Conservation (phyloP, 2,329 filamentous ascomycete species). For the Chaetomiaceae sp. region DNA sequence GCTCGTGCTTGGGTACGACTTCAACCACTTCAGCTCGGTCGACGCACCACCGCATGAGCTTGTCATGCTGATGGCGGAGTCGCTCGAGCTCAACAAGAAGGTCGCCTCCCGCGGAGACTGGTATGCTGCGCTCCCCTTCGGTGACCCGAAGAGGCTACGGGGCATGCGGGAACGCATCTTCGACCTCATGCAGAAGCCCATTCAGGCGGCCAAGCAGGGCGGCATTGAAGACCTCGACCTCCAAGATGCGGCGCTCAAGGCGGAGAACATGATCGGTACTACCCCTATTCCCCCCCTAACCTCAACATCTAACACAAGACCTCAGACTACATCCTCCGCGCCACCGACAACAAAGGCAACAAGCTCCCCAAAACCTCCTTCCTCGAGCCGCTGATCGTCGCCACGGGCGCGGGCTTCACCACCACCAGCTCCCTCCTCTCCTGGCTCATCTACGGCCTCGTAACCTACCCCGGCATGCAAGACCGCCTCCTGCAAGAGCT, state of each 20-base stretch:
- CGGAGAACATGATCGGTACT: conserved; percentile 26
- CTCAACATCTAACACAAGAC: conserved; percentile 15
- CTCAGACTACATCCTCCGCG: conserved; percentile 13
- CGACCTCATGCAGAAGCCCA: conserved; percentile 31
- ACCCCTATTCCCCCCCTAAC: conserved; percentile 27
- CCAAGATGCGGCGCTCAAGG: conserved; percentile 31
- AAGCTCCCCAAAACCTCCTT: conserved; percentile 2
- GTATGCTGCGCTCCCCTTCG: conserved; percentile 55
- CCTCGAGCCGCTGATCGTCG: conserved; percentile 11
- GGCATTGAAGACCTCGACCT: conserved; percentile 33
- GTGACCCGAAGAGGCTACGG: conserved; percentile 45
- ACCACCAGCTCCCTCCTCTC: conserved; percentile 17
- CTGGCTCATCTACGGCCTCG: conserved; percentile 20
- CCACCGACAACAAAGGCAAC: conserved; percentile 12
- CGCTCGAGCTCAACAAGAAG: conserved; percentile 55
- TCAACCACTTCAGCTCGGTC: conserved; percentile 39
- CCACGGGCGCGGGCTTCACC: conserved; percentile 19
- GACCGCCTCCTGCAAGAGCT: conserved; percentile 16
- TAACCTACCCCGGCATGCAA: conserved; percentile 17
- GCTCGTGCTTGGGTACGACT: conserved; percentile 43
- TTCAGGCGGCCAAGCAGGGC: not conserved
- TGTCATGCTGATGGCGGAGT: conserved; percentile 45
- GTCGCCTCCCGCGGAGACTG: conserved; percentile 49
- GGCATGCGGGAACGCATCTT: conserved; percentile 32
- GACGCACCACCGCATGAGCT: conserved; percentile 49